Conservation (phyloP, 306 rosid species). For the Inga leiocalycina region DNA sequence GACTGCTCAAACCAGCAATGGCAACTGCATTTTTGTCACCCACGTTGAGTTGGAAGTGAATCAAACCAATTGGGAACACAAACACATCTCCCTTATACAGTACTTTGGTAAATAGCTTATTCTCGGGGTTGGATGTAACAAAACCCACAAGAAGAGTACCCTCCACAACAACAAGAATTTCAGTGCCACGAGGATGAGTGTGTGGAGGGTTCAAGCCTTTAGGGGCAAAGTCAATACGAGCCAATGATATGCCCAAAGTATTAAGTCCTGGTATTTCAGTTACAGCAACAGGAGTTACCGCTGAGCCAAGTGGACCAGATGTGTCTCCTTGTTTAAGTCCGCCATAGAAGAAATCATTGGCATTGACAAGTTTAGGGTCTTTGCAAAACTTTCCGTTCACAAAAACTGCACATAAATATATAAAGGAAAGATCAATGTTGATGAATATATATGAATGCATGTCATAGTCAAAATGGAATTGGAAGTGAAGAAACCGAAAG, state of each 20-base stretch:
- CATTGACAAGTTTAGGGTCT: background rate
- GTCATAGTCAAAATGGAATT: no score
- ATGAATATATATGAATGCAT: no score
- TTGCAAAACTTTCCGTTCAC: no score
- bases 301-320: no score
- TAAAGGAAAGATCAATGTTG: no score
- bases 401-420: no score
- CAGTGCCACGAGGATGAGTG: background rate
- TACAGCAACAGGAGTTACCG: no score
- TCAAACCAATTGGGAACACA: conserved; percentile 1
- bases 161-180: background rate
- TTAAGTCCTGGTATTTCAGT: no score
- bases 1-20: conserved; percentile 24
- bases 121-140: background rate
- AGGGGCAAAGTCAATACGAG: background rate
- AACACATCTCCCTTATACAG: conserved; percentile 5
- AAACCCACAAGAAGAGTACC: conserved; percentile 18
- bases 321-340: no score
- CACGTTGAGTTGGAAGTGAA: conserved; percentile 36
- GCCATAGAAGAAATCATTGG: no score
- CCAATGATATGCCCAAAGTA: no score
- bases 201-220: background rate
- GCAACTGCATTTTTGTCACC: conserved; percentile 35
- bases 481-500: no score
- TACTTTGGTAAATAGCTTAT: background rate